Evolutionary conservation across 23 red algal species (phyloP), one percentile per base, ranked within the genome.

Genomic region (Gracilaria gracilis): DNA sequence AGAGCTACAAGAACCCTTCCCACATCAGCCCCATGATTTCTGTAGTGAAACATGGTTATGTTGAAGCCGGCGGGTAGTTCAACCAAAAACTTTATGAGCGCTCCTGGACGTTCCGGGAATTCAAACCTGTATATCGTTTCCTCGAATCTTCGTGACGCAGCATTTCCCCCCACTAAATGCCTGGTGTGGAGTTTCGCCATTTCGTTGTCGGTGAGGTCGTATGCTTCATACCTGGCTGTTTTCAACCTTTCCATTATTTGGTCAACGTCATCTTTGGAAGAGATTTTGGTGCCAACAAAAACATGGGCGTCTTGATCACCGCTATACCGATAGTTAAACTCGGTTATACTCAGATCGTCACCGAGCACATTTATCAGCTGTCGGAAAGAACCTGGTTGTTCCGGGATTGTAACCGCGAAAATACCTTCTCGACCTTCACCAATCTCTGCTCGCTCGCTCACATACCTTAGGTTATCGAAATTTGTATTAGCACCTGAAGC

Each of bases 1-100:
- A 98, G 44, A 4, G 93, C 97, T 15, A 98, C 97, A 20, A 98
- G 83, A 48, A 98, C 97, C 0, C 97, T 80, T 28, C 97, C 97
- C 0, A 95, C 93, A 75, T 98, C 97, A 19, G 93, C 88, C 21
- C 97, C 97, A 89, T 98, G 97, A 54, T 98, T 98, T 47, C 97
- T 90, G 31, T 98, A 98, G 80, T 98, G 97, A 73, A 98, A 98
- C 79, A 98, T 86, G 15, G 90, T 96, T 23, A 98, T 98, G 67
- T 93, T 96, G 70, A 94, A 98, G 12, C 64, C 83, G 23, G 34
- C 15, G 0, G 82, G 91, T 36, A 98, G 46, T 24, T 81, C 67
- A 57, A 31, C 78, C 32, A 98, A 83, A 77, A 98, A 98, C 32
- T 66, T 84, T 66, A 66, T 34, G 16, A 98, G 90, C 57, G 97